Evolutionary conservation across 2,329 filamentous ascomycete species (phyloP), one percentile per base, ranked within the genome.

Genomic region (Teratosphaeria viscida): DNA sequence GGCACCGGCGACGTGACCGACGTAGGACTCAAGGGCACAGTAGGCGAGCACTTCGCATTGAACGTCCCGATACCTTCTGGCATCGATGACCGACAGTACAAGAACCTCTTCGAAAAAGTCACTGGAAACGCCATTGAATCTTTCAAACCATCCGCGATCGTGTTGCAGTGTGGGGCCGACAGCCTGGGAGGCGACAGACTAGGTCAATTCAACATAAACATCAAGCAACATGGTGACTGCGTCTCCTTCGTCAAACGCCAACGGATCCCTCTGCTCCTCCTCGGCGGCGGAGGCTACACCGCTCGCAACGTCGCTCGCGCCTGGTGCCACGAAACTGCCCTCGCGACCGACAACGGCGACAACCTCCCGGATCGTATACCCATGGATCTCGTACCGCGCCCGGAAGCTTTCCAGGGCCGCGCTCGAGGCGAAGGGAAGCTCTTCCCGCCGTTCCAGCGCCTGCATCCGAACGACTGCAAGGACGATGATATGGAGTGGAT

Each of bases 201-300:
- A 0, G 94, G 94, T 55, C 88, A 91, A 64, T 99, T 99, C 81
- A 99, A 97, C 72, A 84, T 99, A 61, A 95, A 96, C 73, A 94
- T 99, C 61, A 87, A 90, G 72, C 92, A 92, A 14, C 94, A 99
- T 75, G 92, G 91, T 57, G 87, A 87, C 64, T 99, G 94, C 73
- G 90, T 96, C 60, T 85, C 87, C 56, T 96, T 88, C 68, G 90
- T 92, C 74, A 97, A 97, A 74, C 83, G 80, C 54, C 84, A 91
- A 63, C 81, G 82, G 6, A 78, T 95, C 1, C 94, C 94, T 2
- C 81, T 97, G 62, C 85, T 99, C 56, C 84, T 99, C 58, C 89
- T 97, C 60, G 94, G 94, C 53, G 94, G 94, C 47, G 94, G 94
- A 59, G 94, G 94, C 32, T 99, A 99, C 75, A 99, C 94, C 14